A percentile compares a stretch with the other conserved stretches of the same genome.
Conservation (phyloP, 768 basidiomycete genomes). For the Rhizopogon vesiculosus region DNA sequence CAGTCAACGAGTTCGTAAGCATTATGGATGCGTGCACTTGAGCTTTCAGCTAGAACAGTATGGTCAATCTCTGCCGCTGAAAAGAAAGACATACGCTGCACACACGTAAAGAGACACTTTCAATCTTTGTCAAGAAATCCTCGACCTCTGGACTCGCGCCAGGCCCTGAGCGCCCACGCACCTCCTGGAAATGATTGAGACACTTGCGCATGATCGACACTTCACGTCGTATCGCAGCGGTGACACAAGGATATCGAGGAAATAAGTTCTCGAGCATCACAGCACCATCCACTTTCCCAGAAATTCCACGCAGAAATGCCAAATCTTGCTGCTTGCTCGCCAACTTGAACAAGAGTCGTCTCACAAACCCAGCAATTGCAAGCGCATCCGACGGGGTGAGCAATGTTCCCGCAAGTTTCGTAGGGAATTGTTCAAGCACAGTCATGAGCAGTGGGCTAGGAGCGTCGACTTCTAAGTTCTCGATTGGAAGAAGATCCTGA, state of each 20-base stretch:
- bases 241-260: slow-evolving; percentile 28
- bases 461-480: slow-evolving; percentile 1
- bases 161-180: not conserved
- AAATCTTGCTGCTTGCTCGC: slow-evolving; percentile 48
- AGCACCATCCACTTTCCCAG: slow-evolving; percentile 33
- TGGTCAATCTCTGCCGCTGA: not conserved
- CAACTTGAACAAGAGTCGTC: slow-evolving; percentile 59
- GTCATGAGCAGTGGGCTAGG: slow-evolving; percentile 75
- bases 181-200: slow-evolving; percentile 27
- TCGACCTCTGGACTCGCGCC: slow-evolving; percentile 24
- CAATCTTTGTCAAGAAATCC: slow-evolving; percentile 43
- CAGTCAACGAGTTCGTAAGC: slow-evolving; percentile 64
- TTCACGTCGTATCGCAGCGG: slow-evolving; percentile 41
- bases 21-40: slow-evolving; percentile 25
- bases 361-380: slow-evolving; percentile 56
- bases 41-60: slow-evolving; percentile 32
- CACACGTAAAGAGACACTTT: slow-evolving; percentile 44
- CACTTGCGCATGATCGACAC: slow-evolving; percentile 33
- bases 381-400: slow-evolving; percentile 58
- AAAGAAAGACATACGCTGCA: slow-evolving; percentile 2
- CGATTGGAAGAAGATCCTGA: slow-evolving; percentile 25
- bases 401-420: slow-evolving; percentile 55
- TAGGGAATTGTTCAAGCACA: slow-evolving; percentile 69
- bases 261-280: slow-evolving; percentile 27
- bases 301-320: slow-evolving; percentile 30